phyloP scores from a whole-genome alignment of 495 filamentous ascomycete species.

The Penicillium paradoxum region DNA sequence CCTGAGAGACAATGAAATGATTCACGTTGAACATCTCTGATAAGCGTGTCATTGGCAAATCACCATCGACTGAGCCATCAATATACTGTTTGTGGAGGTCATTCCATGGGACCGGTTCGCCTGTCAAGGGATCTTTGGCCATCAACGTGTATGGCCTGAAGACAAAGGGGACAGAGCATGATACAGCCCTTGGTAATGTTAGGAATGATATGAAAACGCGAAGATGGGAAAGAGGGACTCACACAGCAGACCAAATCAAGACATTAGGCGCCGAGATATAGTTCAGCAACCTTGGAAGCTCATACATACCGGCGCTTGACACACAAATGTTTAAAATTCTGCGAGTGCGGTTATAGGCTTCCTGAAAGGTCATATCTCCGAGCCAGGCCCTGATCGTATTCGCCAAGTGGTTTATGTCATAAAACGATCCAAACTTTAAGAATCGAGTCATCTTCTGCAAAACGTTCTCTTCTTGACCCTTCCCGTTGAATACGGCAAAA shows the following conservation, averaged over 20 bases:
- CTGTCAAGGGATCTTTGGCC: conserved; percentile 80
- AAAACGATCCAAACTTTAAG: conserved; percentile 73
- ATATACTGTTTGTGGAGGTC: conserved; percentile 79
- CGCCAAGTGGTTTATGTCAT: conserved; percentile 75
- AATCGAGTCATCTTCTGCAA: conserved; percentile 68
- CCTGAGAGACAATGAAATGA: conserved; percentile 95
- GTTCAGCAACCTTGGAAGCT: conserved; percentile 81
- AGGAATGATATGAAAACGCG: neutral
- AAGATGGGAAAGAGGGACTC: conserved; percentile 28
- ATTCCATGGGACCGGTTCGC: conserved; percentile 75
- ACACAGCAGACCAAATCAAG: conserved; percentile 94
- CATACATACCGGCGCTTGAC: conserved; percentile 79
- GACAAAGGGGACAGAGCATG: conserved; percentile 87
- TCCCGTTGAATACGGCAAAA: conserved; percentile 75
- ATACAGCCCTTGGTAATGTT: conserved; percentile 58
- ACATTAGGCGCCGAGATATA: conserved; percentile 93
- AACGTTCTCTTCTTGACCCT: conserved; percentile 62
- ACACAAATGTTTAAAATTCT: conserved; percentile 92
- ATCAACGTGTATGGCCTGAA: conserved; percentile 72
- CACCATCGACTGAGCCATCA: conserved; percentile 90
- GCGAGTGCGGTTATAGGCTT: conserved; percentile 88
- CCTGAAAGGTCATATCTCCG: conserved; percentile 89
- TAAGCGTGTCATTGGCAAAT: conserved; percentile 85
- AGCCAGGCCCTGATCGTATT: conserved; percentile 74
- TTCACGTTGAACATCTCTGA: conserved; percentile 98